Evolutionary conservation across 805 yeast genomes (phyloP), one percentile per base, ranked within the genome.

Genomic region (Candida incommunis): DNA sequence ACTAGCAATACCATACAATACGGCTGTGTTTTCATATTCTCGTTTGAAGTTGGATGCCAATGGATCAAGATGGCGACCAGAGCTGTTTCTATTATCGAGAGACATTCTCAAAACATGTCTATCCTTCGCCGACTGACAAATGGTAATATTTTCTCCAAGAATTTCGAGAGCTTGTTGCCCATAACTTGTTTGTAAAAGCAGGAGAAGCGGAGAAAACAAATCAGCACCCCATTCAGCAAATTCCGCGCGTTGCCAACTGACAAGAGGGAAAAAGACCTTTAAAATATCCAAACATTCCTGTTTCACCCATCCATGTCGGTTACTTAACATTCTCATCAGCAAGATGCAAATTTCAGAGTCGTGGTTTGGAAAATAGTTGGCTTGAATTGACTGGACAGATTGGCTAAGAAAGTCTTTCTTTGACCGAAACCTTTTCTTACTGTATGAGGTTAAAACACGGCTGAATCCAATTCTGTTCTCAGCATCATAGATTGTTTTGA

Each of bases 161-260:
- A 92, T 97, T 49, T 82, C 92, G 35, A 92, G 64, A 0, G 97
- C 96, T 45, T 78, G 79, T 49, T 83, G 86, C 1, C 95, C 96
- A 60, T 75, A 81, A 34, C 87, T 95, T 0, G 96, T 87, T 51
- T 84, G 70, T 16, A 78, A 55, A 22, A 92, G 67, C 45, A 97
- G 70, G 51, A 92, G 67, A 43, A 94, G 66, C 2, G 99, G 98
- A 1, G 95, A 82, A 3, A 92, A 84, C 44, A 92, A 66, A 57
- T 92, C 98, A 0, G 98, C 97, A 3, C 98, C 98, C 31, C 86
- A 80, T 1, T 95, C 94, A 23, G 75, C 71, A 57, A 87, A 87
- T 54, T 82, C 94, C 18, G 81, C 84, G 29, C 80, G 66, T 41
- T 76, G 78, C 44, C 88, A 66, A 55, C 92, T 88, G 15, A 87